phyloP scores from a whole-genome alignment of 306 rosid species.

The Casuarina equisetifolia region DNA sequence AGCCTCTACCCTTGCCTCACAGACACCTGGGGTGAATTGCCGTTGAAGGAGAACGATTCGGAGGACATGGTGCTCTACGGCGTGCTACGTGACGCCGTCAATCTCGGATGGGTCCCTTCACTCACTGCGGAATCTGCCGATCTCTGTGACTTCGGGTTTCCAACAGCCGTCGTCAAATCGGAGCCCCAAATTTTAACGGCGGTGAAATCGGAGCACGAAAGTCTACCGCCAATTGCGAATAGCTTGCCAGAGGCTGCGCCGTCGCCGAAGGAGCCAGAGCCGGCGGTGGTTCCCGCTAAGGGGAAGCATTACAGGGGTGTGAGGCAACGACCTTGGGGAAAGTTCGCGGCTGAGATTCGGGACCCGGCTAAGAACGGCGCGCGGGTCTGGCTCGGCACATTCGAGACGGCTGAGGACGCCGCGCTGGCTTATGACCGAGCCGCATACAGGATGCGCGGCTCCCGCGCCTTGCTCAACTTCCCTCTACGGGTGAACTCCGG shows the following conservation, averaged over 20 bases:
- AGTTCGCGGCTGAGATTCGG: constrained; percentile 91
- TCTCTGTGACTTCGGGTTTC: constrained; percentile 16
- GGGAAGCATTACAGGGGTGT: constrained; percentile 93
- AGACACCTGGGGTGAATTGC: constrained; percentile 79
- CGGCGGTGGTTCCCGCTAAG: constrained; percentile 50
- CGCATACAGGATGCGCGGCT: constrained; percentile 89
- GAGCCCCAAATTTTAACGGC: constrained; percentile 41
- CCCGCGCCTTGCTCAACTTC: constrained; percentile 73
- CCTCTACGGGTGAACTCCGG: constrained; percentile 86
- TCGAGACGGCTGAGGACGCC: constrained; percentile 91
- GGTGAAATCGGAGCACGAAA: constrained; percentile 44
- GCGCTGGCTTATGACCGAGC: constrained; percentile 93
- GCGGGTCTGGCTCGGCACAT: constrained; percentile 94
- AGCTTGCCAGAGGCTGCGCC: background rate
- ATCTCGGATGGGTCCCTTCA: constrained; percentile 78
- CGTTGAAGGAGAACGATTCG: constrained; percentile 70
- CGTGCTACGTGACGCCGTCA: constrained; percentile 69
- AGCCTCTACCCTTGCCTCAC: constrained; percentile 64
- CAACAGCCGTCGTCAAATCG: constrained; percentile 33
- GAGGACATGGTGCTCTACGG: constrained; percentile 84
- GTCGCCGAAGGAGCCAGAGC: constrained; percentile 1
- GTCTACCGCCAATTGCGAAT: constrained; percentile 8
- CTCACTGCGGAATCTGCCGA: constrained; percentile 34
- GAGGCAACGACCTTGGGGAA: constrained; percentile 88
- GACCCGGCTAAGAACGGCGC: constrained; percentile 96